phyloP scores from a whole-genome alignment of 306 rosid genomes.

The Trifolium subterraneum region DNA sequence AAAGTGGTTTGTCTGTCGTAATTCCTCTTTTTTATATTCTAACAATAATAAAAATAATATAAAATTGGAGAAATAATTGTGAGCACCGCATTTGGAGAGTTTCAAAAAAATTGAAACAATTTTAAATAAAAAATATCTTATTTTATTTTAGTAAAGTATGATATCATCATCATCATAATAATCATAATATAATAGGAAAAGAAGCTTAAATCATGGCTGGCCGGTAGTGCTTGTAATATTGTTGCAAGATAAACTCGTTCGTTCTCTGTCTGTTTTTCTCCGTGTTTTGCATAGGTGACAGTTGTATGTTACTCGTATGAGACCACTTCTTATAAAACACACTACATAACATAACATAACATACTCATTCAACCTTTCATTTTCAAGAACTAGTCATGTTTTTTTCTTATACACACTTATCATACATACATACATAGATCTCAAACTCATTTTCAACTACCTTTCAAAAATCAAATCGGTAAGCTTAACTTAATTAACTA shows the following conservation, averaged over 20 bases:
- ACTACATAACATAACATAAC: no score
- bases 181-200: no score
- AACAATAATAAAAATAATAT: no score
- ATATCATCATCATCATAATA: no score
- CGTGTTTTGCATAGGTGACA: conserved; percentile 19
- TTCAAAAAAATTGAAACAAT: no score
- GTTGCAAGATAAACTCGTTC: conserved; percentile 58
- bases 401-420: neutral
- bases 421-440: conserved; percentile 27
- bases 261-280: conserved; percentile 27
- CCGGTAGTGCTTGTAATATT: conserved; percentile 60
- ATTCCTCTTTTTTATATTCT: no score
- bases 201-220: conserved; percentile 62
- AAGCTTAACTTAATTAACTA: neutral
- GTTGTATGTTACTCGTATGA: conserved; percentile 2
- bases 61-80: no score
- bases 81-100: no score
- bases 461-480: conserved; percentile 26
- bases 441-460: conserved; percentile 6
- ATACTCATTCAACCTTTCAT: neutral
- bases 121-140: no score
- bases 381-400: neutral
- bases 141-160: no score
- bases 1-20: no score
- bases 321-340: conserved; percentile 23